phyloP scores from a whole-genome alignment of 495 filamentous ascomycete species.

The Ramalina intermedia region DNA sequence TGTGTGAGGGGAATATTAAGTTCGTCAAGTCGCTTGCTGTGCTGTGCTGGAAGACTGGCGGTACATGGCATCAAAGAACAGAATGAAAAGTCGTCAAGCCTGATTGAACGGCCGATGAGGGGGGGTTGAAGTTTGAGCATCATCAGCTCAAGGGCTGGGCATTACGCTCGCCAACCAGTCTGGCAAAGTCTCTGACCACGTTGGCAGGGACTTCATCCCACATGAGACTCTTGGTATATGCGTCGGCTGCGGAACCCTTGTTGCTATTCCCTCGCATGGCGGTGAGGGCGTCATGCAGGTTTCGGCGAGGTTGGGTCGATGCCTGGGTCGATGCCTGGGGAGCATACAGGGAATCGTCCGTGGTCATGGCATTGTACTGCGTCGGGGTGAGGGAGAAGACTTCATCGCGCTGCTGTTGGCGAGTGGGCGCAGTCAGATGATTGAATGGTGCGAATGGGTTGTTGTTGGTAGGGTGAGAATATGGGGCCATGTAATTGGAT shows the following conservation, averaged over 20 bases:
- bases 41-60: too few species aligned
- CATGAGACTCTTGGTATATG: conserved; percentile 83
- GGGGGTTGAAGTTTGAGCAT: too few species aligned
- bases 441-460: conserved; percentile 64
- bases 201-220: conserved; percentile 90
- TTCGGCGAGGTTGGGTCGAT: conserved; percentile 41
- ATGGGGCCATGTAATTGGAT: conserved; percentile 30
- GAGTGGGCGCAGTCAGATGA: conserved; percentile 57
- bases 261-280: conserved; percentile 50
- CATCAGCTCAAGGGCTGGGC: conserved; percentile 8
- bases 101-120: too few species aligned
- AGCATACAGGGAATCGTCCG: conserved; percentile 30
- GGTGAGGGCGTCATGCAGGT: conserved; percentile 71
- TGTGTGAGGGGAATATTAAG: too few species aligned
- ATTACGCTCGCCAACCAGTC: conserved; percentile 53
- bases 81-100: too few species aligned
- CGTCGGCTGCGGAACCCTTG: conserved; percentile 60
- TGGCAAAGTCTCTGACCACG: conserved; percentile 81
- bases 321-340: conserved; percentile 31
- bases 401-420: conserved; percentile 81
- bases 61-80: too few species aligned
- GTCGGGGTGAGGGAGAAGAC: conserved; percentile 71
- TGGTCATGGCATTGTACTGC: conserved; percentile 79
- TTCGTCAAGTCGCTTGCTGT: too few species aligned
- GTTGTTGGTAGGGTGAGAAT: conserved; percentile 41